Percentiles rank a stretch among this genome's conserved stretches.
phyloP scores from a whole-genome alignment of 768 basidiomycete species.

The Candolleomyces aberdarensis region DNA sequence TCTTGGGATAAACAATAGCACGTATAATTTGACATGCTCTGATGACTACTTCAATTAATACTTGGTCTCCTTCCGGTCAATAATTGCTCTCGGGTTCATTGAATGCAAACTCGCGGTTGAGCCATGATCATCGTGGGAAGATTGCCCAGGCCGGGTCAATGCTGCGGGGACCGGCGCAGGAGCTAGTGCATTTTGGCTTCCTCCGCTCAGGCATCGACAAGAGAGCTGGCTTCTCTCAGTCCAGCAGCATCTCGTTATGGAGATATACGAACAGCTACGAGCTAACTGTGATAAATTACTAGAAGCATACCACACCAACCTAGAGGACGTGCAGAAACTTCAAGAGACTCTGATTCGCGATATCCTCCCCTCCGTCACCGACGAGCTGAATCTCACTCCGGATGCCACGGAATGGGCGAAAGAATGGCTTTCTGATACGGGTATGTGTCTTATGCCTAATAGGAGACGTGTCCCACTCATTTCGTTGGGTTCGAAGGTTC shows the following conservation, averaged over 20 bases:
- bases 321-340: constrained; percentile 42
- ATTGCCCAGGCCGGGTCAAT: not conserved
- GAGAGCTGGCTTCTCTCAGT: not conserved
- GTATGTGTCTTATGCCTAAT: constrained; percentile 37
- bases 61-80: no score
- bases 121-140: constrained; percentile 1
- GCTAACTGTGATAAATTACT: constrained; percentile 46
- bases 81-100: not conserved
- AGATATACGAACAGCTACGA: constrained; percentile 38
- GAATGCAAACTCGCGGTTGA: not conserved
- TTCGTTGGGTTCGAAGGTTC: constrained; percentile 35
- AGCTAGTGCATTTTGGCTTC: not conserved
- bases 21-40: no score
- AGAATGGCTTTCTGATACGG: constrained; percentile 64
- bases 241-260: constrained; percentile 20
- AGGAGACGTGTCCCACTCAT: constrained; percentile 12
- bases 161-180: not conserved
- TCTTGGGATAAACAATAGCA: no score
- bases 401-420: constrained; percentile 48
- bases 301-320: constrained; percentile 47
- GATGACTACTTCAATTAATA: no score
- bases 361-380: constrained; percentile 56
- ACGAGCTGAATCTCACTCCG: constrained; percentile 52
- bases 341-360: constrained; percentile 52
- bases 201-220: not conserved